Evolutionary conservation across 352 stramenopile species (phyloP), one percentile per base, ranked within the genome.

Genomic region (Phytophthora pini): DNA sequence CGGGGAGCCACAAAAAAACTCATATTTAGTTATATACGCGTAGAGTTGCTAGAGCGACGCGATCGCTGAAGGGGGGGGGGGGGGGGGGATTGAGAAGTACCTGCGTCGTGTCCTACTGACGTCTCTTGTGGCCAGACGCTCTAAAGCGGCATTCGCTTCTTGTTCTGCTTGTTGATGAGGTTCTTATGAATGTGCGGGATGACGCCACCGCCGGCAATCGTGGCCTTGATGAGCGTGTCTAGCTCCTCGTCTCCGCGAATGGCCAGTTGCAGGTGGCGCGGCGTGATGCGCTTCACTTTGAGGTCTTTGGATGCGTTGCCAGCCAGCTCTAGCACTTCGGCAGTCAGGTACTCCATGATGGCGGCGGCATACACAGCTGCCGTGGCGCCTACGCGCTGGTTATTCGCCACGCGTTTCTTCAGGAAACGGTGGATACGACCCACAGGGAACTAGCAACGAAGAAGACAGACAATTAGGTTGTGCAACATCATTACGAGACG

Each of bases 151-250:
- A 83, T 77, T 61, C 92, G 93, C 81, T 96, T 95, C 77, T 96
- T 96, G 55, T 79, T 83, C 68, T 92, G 80, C 89, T 99, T 99
- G 89, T 98, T 99, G 79, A 99, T 99, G 49, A 99, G 95, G 48
- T 95, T 98, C 86, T 99, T 99, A 95, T 99, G 98, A 77, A 99
- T 99, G 85, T 99, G 95, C 32, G 98, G 98, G 72, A 99, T 99
- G 56, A 99, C 98, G 91, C 98, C 98, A 70, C 98, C 98, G 65
- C 98, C 98, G 20, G 98, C 98, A 84, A 99, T 99, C 50, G 98
- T 99, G 31, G 98, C 98, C 88, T 99, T 99, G 81, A 99, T 99
- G 51, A 99, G 59, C 66, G 74, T 81, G 40, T 99, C 98, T 44
- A 99, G 89, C 83, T 99, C 98, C 84, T 99, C 98, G 70, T 99